A percentile compares a stretch with the other conserved stretches of the same genome.
phyloP scores from a whole-genome alignment of 1,284 basidiomycete species.

The Austroboletus niveus region DNA sequence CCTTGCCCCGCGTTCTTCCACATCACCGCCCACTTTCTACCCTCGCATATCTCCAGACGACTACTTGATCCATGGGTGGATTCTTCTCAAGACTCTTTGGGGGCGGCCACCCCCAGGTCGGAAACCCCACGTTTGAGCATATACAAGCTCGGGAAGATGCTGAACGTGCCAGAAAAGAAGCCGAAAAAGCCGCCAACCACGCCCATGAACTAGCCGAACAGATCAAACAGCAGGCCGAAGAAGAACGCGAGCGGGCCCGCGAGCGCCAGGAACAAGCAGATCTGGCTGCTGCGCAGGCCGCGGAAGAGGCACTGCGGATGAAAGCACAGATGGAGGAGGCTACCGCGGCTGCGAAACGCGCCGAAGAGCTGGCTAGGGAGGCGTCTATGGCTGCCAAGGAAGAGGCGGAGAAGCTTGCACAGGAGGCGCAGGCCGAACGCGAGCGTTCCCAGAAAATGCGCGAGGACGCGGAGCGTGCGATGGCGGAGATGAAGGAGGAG shows the following conservation, averaged over 20 bases:
- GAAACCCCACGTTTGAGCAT: background rate
- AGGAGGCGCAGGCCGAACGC: background rate
- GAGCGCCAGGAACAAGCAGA: slow-evolving; percentile 28
- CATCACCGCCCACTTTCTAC: background rate
- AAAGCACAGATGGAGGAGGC: background rate
- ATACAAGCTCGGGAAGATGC: background rate
- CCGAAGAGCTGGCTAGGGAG: slow-evolving; percentile 7
- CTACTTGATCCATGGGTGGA: background rate
- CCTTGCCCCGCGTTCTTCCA: background rate
- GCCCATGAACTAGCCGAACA: background rate
- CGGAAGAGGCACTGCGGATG: background rate
- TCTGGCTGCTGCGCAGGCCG: slow-evolving; percentile 9
- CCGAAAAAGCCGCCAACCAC: background rate
- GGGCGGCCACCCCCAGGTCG: background rate
- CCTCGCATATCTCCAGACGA: background rate
- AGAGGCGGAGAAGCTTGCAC: slow-evolving; percentile 20
- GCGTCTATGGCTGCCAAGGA: slow-evolving; percentile 26
- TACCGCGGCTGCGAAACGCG: background rate
- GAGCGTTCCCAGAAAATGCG: too few relatives aligned
- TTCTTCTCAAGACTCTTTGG: background rate
- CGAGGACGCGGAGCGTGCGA: too few relatives aligned
- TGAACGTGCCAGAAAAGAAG: background rate
- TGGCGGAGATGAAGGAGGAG: slow-evolving; percentile 22
- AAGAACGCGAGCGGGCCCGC: slow-evolving; percentile 19
- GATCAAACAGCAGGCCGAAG: slow-evolving; percentile 17